A percentile compares a stretch with the other conserved stretches of the same genome.
phyloP scores from a whole-genome alignment of 371 early-diverging fungal species.

The Blakeslea trispora region DNA sequence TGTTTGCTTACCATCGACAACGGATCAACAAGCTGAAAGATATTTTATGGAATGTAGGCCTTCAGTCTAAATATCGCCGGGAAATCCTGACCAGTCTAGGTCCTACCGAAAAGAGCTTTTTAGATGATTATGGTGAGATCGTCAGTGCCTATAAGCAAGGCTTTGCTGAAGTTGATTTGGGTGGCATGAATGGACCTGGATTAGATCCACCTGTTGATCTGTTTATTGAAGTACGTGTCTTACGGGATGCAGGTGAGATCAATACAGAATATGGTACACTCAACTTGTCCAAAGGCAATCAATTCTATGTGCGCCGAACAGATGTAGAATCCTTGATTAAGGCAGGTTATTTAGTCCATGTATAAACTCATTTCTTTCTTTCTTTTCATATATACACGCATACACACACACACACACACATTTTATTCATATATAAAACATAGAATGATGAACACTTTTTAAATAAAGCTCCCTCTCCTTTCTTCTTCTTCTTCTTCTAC shows the following conservation, averaged over 20 bases:
- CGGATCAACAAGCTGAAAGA: slow-evolving; percentile 73
- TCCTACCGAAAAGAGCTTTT: slow-evolving; percentile 67
- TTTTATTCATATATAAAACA: too few relatives aligned
- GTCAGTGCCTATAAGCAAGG: slow-evolving; percentile 66
- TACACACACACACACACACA: background rate
- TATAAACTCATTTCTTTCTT: slow-evolving; percentile 18
- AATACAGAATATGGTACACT: slow-evolving; percentile 81
- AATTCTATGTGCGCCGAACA: slow-evolving; percentile 80
- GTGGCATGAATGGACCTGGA: slow-evolving; percentile 67
- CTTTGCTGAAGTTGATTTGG: slow-evolving; percentile 75
- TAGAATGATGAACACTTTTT: too few relatives aligned
- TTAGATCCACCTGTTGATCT: slow-evolving; percentile 86
- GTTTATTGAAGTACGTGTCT: slow-evolving; percentile 85
- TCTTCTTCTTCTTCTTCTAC: too few relatives aligned
- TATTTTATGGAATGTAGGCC: slow-evolving; percentile 76
- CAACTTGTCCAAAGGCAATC: slow-evolving; percentile 72
- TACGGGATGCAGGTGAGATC: slow-evolving; percentile 87
- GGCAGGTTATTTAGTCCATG: slow-evolving; percentile 78
- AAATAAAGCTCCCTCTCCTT: too few relatives aligned
- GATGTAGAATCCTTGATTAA: slow-evolving; percentile 90
- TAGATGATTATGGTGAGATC: slow-evolving; percentile 61
- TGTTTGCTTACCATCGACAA: slow-evolving; percentile 87
- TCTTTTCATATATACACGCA: too few relatives aligned
- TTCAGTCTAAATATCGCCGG: slow-evolving; percentile 38
- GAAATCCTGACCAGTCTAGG: slow-evolving; percentile 55